A percentile compares a stretch with the other conserved stretches of the same genome.
phyloP scores from a whole-genome alignment of 768 basidiomycete species.

The Kwoniella shandongensis region DNA sequence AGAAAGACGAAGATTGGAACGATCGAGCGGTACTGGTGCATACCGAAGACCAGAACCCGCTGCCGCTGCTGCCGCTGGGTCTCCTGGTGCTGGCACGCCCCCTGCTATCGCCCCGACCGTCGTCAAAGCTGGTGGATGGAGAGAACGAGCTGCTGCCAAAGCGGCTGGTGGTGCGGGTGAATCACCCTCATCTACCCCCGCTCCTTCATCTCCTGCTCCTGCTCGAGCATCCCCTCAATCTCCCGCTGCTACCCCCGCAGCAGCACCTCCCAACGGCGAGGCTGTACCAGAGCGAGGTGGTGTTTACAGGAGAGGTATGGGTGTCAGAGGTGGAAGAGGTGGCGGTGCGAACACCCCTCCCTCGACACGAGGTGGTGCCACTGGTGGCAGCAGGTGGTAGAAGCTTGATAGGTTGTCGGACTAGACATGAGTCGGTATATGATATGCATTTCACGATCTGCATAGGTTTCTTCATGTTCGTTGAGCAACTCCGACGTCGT shows the following conservation, averaged over 20 bases:
- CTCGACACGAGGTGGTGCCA: slow-evolving; percentile 20
- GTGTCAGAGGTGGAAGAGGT: slow-evolving; percentile 14
- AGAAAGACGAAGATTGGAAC: slow-evolving; percentile 45
- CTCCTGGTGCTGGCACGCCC: slow-evolving; percentile 39
- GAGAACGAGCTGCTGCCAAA: slow-evolving; percentile 61
- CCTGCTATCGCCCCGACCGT: slow-evolving; percentile 45
- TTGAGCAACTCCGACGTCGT: no score
- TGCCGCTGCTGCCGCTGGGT: slow-evolving; percentile 11
- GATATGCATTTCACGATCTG: slow-evolving; percentile 1
- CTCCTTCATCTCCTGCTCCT: slow-evolving; percentile 22
- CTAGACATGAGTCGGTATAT: not conserved
- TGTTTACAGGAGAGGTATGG: slow-evolving; percentile 13
- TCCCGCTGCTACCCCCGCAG: slow-evolving; percentile 19
- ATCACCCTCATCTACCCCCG: slow-evolving; percentile 23
- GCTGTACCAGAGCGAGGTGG: slow-evolving; percentile 29
- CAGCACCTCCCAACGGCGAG: slow-evolving; percentile 22
- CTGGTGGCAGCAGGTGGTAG: slow-evolving; percentile 14
- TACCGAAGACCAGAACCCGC: slow-evolving; percentile 18
- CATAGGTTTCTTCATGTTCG: not conserved
- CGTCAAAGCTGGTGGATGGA: slow-evolving; percentile 61
- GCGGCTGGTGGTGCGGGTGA: slow-evolving; percentile 50
- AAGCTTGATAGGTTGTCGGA: not conserved
- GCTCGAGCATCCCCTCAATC: slow-evolving; percentile 19
- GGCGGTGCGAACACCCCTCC: slow-evolving; percentile 19
- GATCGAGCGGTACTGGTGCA: slow-evolving; percentile 26